Base-by-base conservation (phyloP, 805 yeast species). In the Saccharomycopsis sp. region DNA sequence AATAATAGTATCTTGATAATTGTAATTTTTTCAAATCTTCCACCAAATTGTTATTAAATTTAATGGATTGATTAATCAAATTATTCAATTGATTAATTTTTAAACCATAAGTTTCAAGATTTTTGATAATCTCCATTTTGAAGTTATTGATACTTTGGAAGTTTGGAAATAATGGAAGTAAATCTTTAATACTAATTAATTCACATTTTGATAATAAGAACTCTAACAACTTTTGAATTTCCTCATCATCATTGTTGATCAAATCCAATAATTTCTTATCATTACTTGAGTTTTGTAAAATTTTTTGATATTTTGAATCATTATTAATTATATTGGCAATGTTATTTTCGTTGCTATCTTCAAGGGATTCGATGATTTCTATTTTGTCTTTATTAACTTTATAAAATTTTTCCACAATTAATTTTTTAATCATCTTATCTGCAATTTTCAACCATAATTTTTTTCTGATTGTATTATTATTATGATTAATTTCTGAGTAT, bases 151-250 rank as follows among this genome's bases (percentile, higher is more conserved):
- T 78, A 21, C 84, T 76, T 0, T 83, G 72, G 42, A 83, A 75
- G 50, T 86, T 88, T 0, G 96, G 95, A 48, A 92, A 79, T 25
- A 85, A 62, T 2, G 94, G 94, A 37, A 92, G 60, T 31, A 92
- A 54, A 52, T 92, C 97, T 47, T 83, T 87, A 33, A 92, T 76
- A 3, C 78, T 70, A 17, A 83, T 55, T 12, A 71, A 51, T 13
- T 67, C 72, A 48, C 74, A 65, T 18, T 69, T 70, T 14, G 61
- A 65, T 42, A 58, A 55, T 39, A 61, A 59, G 44, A 51, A 71
- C 44, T 47, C 60, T 28, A 59, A 57, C 44, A 57, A 60, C 48
- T 33, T 50, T 47, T 35, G 57, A 4, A 57, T 44, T 32, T 60
- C 64, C 1, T 39, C 37, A 14, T 49, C 53, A 14, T 48, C 51